Conservation (phyloP, 1,139 yeast genomes). For the Pichia kudriavzevii region DNA sequence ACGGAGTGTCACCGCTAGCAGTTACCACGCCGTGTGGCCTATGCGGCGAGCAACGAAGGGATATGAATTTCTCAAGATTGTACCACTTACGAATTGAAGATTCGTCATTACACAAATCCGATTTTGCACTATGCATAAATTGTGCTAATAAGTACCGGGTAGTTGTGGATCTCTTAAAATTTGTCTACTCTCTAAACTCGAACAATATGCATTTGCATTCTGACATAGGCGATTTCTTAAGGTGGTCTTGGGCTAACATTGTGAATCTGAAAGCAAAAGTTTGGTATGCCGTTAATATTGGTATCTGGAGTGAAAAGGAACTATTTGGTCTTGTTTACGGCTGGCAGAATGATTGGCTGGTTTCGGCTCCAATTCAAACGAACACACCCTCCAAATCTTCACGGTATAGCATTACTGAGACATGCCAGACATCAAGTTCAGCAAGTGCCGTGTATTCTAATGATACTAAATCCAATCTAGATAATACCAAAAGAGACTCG, state of each 20-base stretch:
- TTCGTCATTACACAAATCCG: slow-evolving; percentile 12
- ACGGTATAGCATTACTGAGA: too few species aligned
- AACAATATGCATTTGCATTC: slow-evolving; percentile 1
- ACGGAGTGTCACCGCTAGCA: slow-evolving; percentile 53
- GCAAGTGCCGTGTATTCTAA: too few species aligned
- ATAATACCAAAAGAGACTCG: too few species aligned
- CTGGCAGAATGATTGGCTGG: slow-evolving; percentile 25
- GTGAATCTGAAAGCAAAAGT: slow-evolving; percentile 50
- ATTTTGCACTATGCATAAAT: slow-evolving; percentile 74
- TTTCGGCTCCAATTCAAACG: slow-evolving; percentile 3
- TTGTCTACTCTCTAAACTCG: slow-evolving; percentile 40
- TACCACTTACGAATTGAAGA: slow-evolving; percentile 48
- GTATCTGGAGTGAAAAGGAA: slow-evolving; percentile 43
- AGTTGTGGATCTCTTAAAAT: slow-evolving; percentile 80
- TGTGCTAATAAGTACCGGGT: slow-evolving; percentile 76
- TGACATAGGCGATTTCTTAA: slow-evolving; percentile 18
- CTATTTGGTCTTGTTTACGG: slow-evolving; percentile 24
- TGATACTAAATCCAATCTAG: too few species aligned
- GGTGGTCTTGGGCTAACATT: slow-evolving; percentile 51
- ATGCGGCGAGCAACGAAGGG: slow-evolving; percentile 72
- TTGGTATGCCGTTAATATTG: slow-evolving; percentile 74
- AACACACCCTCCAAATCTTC: too few species aligned
- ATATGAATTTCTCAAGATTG: slow-evolving; percentile 66
- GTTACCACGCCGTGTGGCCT: slow-evolving; percentile 66
- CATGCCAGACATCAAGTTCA: too few species aligned